A percentile compares a stretch with the other conserved stretches of the same genome.
Conservation (phyloP, 208 protist genomes). For the Leishmania aethiopica region DNA sequence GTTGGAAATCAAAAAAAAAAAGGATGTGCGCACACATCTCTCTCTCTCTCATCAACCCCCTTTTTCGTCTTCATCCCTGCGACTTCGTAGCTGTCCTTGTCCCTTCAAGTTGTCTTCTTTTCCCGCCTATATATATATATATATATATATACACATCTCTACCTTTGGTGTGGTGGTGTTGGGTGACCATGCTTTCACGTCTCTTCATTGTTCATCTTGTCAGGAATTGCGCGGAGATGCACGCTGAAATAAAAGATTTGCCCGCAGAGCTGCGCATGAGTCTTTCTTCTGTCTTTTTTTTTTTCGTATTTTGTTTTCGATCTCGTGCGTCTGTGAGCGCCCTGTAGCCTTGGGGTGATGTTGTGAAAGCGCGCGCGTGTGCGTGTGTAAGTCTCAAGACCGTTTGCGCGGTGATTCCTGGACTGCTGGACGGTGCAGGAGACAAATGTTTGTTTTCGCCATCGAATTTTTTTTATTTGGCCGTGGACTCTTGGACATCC, state of each 20-base stretch:
- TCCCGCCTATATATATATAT: too few relatives aligned
- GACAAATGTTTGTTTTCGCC: neutral
- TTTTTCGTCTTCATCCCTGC: neutral
- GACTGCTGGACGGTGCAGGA: neutral
- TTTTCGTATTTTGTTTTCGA: neutral
- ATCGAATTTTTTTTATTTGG: neutral
- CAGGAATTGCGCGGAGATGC: neutral
- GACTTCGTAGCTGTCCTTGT: neutral
- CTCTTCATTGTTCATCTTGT: neutral
- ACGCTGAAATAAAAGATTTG: neutral
- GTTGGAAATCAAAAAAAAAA: neutral
- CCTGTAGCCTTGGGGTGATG: neutral
- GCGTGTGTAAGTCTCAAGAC: neutral
- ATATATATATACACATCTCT: neutral
- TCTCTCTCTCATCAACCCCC: neutral
- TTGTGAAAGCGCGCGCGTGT: neutral
- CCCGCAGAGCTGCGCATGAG: neutral
- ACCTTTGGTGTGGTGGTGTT: neutral
- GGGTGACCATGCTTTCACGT: neutral
- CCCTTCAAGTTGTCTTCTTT: neutral
- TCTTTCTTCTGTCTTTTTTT: neutral
- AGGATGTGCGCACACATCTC: too few relatives aligned
- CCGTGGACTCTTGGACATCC: neutral
- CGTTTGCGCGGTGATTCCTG: neutral
- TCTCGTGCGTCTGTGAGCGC: neutral